Base-by-base conservation (phyloP, 192 early-diverging fungal species). In the Entophlyctis helioformis region DNA sequence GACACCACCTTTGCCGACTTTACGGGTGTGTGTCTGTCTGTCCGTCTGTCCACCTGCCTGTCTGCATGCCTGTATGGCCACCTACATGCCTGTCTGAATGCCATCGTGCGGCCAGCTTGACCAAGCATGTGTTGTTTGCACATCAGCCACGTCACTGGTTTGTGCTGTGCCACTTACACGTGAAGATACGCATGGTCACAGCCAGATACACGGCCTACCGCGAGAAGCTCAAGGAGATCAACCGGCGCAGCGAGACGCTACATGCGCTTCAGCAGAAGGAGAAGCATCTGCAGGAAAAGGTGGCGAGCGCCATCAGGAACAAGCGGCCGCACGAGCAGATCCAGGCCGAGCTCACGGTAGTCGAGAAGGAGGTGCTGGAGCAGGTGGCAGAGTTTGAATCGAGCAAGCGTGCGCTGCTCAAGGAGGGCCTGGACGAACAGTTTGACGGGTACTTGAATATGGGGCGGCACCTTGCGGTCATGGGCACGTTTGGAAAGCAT, bases 401-500 rank as follows among this genome's bases (percentile, higher is more conserved):
- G 3, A 33, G 40, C 48, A 66, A 66, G 52, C 33, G 64, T 6
- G 54, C 56, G 10, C 5, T 16, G 10, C 55, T 66, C 11, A 44
- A 55, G 25, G 44, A 49, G 22, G 48, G 55, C 3, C 26, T 46
- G 46, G 43, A 55, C 39, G n/a, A 10, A 27, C 48, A 58, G 42
- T 59, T 60, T 51, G 57, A 66, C 40, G 54, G 54, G 10, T 42
- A 43, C 40, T 51, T 66, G 50, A 59, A 66, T 26, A 58, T 50
- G 46, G 54, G 49, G 11, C 45, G 27, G 19, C 26, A 60, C 49
- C 26, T 66, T 1, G 20, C 53, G 7, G 39, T 57, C 1, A 32
- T 66, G n/a, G 58, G 51, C 1, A 53, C 24, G 9, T 66, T 54
- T 42, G 64, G 64, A 9, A 66, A 66, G 39, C 54, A 62, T 41